Evolutionary conservation across 768 basidiomycete genomes (phyloP).

Genomic region (Flagelloscypha sp.): DNA sequence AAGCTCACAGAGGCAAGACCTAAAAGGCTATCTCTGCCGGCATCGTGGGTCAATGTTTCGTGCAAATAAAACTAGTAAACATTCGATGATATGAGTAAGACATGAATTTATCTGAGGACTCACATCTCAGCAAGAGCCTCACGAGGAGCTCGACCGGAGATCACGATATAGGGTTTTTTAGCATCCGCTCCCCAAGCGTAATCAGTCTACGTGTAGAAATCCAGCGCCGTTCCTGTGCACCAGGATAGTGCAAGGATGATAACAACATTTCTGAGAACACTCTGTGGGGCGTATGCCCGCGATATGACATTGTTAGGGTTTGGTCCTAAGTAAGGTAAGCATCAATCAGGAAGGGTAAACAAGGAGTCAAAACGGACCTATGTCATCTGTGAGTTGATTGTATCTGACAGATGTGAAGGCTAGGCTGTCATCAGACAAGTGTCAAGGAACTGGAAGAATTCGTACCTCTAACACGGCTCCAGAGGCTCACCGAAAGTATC

Average conservation of each 20-base stretch:
- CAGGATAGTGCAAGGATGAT: slow-evolving; percentile 40
- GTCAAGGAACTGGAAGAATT: no score
- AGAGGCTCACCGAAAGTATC: no score
- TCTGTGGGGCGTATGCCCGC: slow-evolving; percentile 36
- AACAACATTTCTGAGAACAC: slow-evolving; percentile 28
- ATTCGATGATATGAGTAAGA: no score
- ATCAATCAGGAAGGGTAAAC: no score
- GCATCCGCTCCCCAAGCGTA: slow-evolving; percentile 43
- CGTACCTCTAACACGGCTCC: no score
- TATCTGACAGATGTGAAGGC: no score
- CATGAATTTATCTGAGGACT: no score
- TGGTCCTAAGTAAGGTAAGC: no score
- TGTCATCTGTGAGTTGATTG: no score
- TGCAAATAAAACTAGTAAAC: no score
- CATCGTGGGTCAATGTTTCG: slow-evolving; percentile 46
- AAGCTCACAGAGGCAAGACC: slow-evolving; percentile 40
- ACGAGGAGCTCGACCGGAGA: slow-evolving; percentile 38
- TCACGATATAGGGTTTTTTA: slow-evolving; percentile 42
- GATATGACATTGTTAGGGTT: slow-evolving; percentile 47
- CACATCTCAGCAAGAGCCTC: slow-evolving; percentile 38
- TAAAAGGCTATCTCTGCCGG: slow-evolving; percentile 45
- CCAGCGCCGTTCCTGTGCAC: slow-evolving; percentile 44
- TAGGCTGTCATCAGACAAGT: no score
- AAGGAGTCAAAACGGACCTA: no score
- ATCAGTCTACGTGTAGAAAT: slow-evolving; percentile 39